Conservation (phyloP, 345 rosid species). For the Microcos paniculata region DNA sequence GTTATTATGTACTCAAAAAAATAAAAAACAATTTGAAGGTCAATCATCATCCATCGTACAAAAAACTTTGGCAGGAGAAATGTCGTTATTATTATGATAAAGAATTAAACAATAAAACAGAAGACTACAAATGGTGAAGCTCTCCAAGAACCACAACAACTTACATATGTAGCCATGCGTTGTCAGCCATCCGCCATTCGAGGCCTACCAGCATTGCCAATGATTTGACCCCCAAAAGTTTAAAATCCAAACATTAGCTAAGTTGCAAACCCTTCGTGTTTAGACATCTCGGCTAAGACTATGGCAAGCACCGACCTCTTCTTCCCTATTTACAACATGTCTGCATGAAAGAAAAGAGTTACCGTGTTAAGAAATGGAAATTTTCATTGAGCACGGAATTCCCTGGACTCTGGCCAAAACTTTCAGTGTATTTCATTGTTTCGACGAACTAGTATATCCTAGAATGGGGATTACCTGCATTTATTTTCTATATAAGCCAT, state of each 20-base stretch:
- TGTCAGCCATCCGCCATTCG: background rate
- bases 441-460: background rate
- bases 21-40: background rate
- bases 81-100: background rate
- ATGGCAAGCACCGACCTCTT: constrained; percentile 16
- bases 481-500: constrained; percentile 15
- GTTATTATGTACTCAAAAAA: background rate
- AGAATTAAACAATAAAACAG: background rate
- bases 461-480: constrained; percentile 28
- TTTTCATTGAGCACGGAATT: background rate
- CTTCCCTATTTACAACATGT: constrained; percentile 20
- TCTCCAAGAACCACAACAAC: constrained; percentile 1
- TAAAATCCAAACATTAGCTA: background rate
- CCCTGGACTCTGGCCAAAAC: background rate
- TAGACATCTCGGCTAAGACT: background rate
- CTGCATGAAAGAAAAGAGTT: constrained; percentile 12
- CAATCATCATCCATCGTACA: background rate
- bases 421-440: background rate
- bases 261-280: background rate
- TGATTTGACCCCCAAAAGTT: background rate
- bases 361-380: background rate
- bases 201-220: constrained; percentile 9
- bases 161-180: background rate
- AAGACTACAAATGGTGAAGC: background rate
- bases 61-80: background rate